Base-by-base conservation (phyloP, 129 eudicot species). In the Pittosporum tobira region DNA sequence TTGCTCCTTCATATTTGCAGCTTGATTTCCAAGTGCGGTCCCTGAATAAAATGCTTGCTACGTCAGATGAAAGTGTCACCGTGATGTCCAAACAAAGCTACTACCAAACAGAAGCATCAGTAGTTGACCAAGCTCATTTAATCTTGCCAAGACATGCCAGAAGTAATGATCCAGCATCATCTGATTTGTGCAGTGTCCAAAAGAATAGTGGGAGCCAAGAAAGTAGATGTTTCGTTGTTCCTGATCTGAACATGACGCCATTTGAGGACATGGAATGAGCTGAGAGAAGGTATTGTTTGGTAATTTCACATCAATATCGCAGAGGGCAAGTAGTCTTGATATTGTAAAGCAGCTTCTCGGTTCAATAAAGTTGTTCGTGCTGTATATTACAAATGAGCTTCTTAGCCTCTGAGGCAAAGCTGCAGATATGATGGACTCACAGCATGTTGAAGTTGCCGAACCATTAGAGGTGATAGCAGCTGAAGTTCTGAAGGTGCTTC, bases 221-320 rank as follows among this genome's bases (percentile, higher is more conserved):
- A 22, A 58, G n/a, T n/a, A n/a, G 70, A 44, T 61, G 80, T 44
- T 85, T 78, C 34, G 55, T 65, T 51, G 44, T 85, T 21, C 95
- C 95, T 5, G 95, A 85, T 68, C 63, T 85, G 45, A 85, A 85
- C 50, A 85, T 70, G 83, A 20, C 29, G 13, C 81, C 86, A 0
- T 29, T 27, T 0, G 88, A 84, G 2, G 85, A 81, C 0, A 52
- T 7, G 45, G 61, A 46, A 59, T 60, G 68, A 71, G 67, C 48
- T 77, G 57, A 73, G 7, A 20, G 9, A 28, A 36, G 36, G 12
- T 5, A 47, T 3, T 43, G 14, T 28, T 7, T 5, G 38, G 38
- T 34, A 1, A 12, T 45, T 9, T 24, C 4, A 10, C 34, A 22
- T 48, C 55, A n/a, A 14, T 31, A 12, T 30, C 1, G 23, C 21